phyloP scores from a whole-genome alignment of 805 yeast genomes.

The Metahyphopichia silvanorum region DNA sequence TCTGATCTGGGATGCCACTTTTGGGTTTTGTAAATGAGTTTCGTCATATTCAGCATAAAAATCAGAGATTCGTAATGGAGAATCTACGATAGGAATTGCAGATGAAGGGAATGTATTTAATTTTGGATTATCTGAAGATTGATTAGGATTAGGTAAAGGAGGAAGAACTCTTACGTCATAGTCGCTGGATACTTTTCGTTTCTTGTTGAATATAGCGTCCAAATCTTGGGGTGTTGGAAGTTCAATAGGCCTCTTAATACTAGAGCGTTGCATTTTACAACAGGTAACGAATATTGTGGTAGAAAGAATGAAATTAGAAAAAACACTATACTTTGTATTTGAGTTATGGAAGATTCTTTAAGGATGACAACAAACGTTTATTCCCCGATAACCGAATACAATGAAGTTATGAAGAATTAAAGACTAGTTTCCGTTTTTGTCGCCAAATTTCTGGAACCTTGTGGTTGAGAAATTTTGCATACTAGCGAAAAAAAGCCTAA shows the following conservation, averaged over 20 bases:
- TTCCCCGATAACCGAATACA: too few species aligned
- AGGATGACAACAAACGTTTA: too few species aligned
- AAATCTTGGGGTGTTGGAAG: slow-evolving; percentile 9
- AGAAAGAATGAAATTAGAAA: too few species aligned
- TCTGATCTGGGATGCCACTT: slow-evolving; percentile 15
- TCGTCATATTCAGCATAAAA: slow-evolving; percentile 32
- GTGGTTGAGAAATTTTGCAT: too few species aligned
- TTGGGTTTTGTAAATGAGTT: slow-evolving; percentile 5
- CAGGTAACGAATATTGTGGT: too few species aligned
- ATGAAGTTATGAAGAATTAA: too few species aligned
- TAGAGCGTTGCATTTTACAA: slow-evolving; percentile 2
- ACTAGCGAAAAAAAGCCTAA: too few species aligned
- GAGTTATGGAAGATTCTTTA: too few species aligned
- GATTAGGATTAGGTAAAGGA: slow-evolving; percentile 8
- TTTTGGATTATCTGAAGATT: not conserved
- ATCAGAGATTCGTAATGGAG: slow-evolving; percentile 25
- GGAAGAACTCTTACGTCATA: slow-evolving; percentile 5
- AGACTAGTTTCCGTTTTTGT: too few species aligned
- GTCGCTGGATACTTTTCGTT: slow-evolving; percentile 5
- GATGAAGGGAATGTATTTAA: slow-evolving; percentile 30
- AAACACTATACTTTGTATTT: too few species aligned
- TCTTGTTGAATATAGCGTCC: slow-evolving; percentile 9
- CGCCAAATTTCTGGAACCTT: too few species aligned
- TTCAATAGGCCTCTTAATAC: slow-evolving; percentile 4
- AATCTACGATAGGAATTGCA: slow-evolving; percentile 34